These are phyloP conservation scores for Senna tora DNA, from an alignment of 306 rosid genomes.

Conservation along the genomic window DNA sequence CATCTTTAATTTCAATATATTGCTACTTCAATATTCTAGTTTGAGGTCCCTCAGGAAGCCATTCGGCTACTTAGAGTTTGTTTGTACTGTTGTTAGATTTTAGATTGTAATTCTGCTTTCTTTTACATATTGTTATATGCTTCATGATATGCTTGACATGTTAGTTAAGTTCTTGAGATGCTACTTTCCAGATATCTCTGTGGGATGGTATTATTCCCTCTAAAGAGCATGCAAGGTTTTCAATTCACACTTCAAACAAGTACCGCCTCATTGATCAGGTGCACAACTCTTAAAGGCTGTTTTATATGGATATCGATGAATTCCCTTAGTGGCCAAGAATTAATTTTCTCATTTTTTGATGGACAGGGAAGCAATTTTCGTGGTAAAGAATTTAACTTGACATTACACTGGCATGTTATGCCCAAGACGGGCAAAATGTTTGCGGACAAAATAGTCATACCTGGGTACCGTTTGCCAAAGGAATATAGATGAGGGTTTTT, in stretches of 20 bases:
- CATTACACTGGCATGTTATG: conserved; percentile 94
- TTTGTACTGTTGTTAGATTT: conserved; percentile 3
- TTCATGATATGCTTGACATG: conserved; percentile 3
- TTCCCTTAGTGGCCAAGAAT: neutral
- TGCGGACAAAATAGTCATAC: conserved; percentile 59
- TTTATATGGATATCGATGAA: conserved; percentile 13
- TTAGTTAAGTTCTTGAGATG: conserved; percentile 23
- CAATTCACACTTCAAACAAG: conserved; percentile 68
- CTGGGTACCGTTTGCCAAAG: conserved; percentile 64
- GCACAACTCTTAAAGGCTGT: conserved; percentile 22
- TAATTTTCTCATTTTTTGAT: conserved; percentile 6
- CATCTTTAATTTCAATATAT: conserved; percentile 16
- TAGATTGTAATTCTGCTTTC: conserved; percentile 11
- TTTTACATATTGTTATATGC: neutral
- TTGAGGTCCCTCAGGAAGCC: neutral
- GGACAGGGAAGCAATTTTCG: conserved; percentile 78
- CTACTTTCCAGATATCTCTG: conserved; percentile 62
- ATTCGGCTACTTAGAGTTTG: neutral
- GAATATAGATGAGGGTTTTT: conserved; percentile 59
- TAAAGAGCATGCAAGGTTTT: conserved; percentile 67
- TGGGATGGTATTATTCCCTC: conserved; percentile 87
- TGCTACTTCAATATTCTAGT: neutral
- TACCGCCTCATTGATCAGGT: conserved; percentile 84
- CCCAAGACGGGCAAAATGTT: conserved; percentile 86
- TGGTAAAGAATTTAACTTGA: conserved; percentile 74